Percentiles rank a stretch among this genome's conserved stretches.
Evolutionary conservation across 2,329 filamentous ascomycete genomes (phyloP).

Genomic region (Claviceps pazoutovae): DNA sequence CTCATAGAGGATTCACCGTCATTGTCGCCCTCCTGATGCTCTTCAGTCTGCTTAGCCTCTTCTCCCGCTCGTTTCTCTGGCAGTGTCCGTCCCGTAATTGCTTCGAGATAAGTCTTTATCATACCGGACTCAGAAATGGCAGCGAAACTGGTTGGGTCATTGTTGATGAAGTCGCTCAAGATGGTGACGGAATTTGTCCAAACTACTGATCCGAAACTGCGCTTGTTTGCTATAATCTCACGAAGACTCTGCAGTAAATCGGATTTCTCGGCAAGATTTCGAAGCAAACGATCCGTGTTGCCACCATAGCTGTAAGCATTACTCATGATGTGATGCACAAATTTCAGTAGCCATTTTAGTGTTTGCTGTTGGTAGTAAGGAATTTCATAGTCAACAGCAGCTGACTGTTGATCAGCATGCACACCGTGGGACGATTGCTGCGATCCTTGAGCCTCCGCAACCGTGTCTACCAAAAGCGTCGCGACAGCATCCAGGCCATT

Average conservation of each 20-base stretch:
- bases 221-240: conserved; percentile 66
- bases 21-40: conserved; percentile 22
- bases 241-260: conserved; percentile 68
- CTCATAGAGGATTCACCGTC: conserved; percentile 24
- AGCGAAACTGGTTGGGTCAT: conserved; percentile 93
- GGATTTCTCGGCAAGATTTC: conserved; percentile 89
- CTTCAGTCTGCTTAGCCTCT: conserved; percentile 16
- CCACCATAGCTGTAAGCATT: conserved; percentile 55
- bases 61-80: conserved; percentile 16
- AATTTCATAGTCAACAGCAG: conserved; percentile 82
- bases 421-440: conserved; percentile 61
- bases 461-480: conserved; percentile 70
- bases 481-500: conserved; percentile 83
- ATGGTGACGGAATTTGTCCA: conserved; percentile 93
- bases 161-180: conserved; percentile 92
- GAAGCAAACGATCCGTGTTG: conserved; percentile 76
- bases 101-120: conserved; percentile 72
- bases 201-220: conserved; percentile 75
- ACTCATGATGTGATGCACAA: conserved; percentile 89
- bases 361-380: conserved; percentile 89
- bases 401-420: conserved; percentile 53
- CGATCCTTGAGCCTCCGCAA: conserved; percentile 52
- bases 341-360: conserved; percentile 86
- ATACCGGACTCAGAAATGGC: conserved; percentile 90
- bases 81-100: conserved; percentile 49